Conservation (phyloP, 148 eudicot genomes). For the Chenopodium berlandieri region DNA sequence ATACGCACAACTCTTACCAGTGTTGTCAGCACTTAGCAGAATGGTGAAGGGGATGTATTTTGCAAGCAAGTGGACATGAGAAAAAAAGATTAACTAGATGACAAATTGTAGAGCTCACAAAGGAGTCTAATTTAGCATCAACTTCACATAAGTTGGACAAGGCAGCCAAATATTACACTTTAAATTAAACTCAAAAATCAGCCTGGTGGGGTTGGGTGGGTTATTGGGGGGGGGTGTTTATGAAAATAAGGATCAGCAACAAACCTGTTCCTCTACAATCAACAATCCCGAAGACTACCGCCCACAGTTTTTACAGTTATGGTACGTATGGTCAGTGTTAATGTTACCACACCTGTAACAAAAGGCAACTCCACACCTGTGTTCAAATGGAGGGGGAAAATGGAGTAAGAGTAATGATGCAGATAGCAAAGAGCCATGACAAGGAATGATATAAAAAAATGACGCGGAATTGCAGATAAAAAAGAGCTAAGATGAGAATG, state of each 20-base stretch:
- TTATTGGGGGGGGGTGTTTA: no score
- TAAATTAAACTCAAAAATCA: background rate
- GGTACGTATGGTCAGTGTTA: constrained; percentile 29
- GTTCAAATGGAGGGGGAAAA: background rate
- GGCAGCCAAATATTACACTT: background rate
- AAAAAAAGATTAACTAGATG: background rate
- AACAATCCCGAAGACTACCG: constrained; percentile 17
- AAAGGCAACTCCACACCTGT: constrained; percentile 59
- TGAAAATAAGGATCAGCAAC: background rate
- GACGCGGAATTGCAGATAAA: background rate
- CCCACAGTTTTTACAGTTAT: constrained; percentile 39
- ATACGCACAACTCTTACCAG: background rate
- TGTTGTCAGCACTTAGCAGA: no score
- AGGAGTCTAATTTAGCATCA: background rate
- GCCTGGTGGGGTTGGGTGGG: background rate
- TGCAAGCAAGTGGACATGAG: background rate
- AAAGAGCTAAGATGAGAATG: background rate
- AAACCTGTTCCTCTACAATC: constrained; percentile 14
- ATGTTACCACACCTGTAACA: constrained; percentile 54
- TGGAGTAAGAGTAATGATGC: background rate
- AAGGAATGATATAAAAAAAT: background rate
- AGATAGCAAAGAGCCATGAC: background rate
- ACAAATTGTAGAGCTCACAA: background rate
- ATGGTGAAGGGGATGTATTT: background rate
- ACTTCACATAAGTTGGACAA: background rate